Evolutionary conservation across 495 filamentous ascomycete genomes (phyloP).

Genomic region (Penicillium odoratum): DNA sequence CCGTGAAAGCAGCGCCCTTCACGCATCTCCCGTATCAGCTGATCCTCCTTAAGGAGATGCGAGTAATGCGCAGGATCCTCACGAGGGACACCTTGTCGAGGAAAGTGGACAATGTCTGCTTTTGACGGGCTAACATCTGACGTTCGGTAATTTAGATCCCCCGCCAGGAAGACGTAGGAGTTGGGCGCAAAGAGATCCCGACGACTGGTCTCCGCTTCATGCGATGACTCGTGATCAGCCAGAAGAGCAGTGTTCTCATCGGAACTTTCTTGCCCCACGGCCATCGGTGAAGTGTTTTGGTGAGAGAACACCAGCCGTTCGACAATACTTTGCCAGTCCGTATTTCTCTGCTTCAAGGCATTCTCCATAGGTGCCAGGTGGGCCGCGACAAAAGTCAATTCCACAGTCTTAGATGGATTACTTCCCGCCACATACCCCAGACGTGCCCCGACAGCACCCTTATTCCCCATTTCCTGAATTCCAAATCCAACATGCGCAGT

Average conservation of each 20-base stretch:
- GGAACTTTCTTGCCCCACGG: slow-evolving; percentile 20
- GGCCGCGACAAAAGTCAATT: slow-evolving; percentile 82
- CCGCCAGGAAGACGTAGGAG: slow-evolving; percentile 79
- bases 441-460: slow-evolving; percentile 82
- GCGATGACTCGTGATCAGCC: slow-evolving; percentile 18
- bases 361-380: slow-evolving; percentile 87
- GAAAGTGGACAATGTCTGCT: slow-evolving; percentile 54
- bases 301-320: slow-evolving; percentile 69
- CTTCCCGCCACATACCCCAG: slow-evolving; percentile 52
- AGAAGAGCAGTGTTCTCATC: slow-evolving; percentile 47
- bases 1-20: slow-evolving; percentile 71
- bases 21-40: slow-evolving; percentile 67
- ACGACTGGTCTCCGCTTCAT: slow-evolving; percentile 20
- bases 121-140: slow-evolving; percentile 56
- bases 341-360: slow-evolving; percentile 67
- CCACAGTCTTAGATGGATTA: slow-evolving; percentile 42
- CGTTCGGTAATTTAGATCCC: slow-evolving; percentile 95
- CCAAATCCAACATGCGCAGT: slow-evolving; percentile 80
- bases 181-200: slow-evolving; percentile 67
- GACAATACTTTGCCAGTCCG: slow-evolving; percentile 82
- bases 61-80: slow-evolving; percentile 53
- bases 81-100: slow-evolving; percentile 54
- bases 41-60: slow-evolving; percentile 70
- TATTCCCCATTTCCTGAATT: slow-evolving; percentile 85
- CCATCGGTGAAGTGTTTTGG: slow-evolving; percentile 7